A percentile compares a stretch with the other conserved stretches of the same genome.
Evolutionary conservation across 768 basidiomycete species (phyloP).

Genomic region (Bullera alba): DNA sequence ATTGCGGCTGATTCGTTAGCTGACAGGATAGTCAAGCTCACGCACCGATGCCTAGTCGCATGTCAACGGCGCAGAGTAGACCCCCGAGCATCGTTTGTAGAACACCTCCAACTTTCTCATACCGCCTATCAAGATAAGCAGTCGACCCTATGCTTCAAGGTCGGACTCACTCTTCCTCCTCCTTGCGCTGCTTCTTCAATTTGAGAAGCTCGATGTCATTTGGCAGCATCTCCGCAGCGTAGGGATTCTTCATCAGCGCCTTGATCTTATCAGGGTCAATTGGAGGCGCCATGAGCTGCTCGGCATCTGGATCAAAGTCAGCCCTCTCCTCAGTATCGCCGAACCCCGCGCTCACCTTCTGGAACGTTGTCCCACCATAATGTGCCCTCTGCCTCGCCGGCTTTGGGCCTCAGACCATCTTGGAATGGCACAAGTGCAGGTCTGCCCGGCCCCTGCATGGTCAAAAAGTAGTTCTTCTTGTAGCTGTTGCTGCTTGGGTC

Average conservation of each 20-base stretch:
- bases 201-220: conserved; percentile 42
- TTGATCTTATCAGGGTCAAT: conserved; percentile 36
- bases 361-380: conserved; percentile 46
- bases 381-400: conserved; percentile 37
- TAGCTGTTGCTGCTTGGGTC: conserved; percentile 26
- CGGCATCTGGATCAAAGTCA: conserved; percentile 18
- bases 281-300: conserved; percentile 36
- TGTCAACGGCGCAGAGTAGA: conserved; percentile 38
- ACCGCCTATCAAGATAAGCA: conserved; percentile 21
- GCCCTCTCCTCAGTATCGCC: background rate
- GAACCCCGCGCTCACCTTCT: conserved; percentile 24
- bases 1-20: conserved; percentile 13
- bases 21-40: background rate
- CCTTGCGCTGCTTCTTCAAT: conserved; percentile 26
- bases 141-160: background rate
- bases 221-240: conserved; percentile 23
- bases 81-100: conserved; percentile 41
- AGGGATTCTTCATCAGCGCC: conserved; percentile 32
- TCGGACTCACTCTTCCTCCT: conserved; percentile 30
- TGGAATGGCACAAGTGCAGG: conserved; percentile 45
- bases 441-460: conserved; percentile 45
- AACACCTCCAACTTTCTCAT: conserved; percentile 40
- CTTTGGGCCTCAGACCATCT: conserved; percentile 37
- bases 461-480: conserved; percentile 44
- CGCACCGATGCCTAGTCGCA: conserved; percentile 35